phyloP scores from a whole-genome alignment of 2,329 filamentous ascomycete species.

The Dactylellina drechsleri region DNA sequence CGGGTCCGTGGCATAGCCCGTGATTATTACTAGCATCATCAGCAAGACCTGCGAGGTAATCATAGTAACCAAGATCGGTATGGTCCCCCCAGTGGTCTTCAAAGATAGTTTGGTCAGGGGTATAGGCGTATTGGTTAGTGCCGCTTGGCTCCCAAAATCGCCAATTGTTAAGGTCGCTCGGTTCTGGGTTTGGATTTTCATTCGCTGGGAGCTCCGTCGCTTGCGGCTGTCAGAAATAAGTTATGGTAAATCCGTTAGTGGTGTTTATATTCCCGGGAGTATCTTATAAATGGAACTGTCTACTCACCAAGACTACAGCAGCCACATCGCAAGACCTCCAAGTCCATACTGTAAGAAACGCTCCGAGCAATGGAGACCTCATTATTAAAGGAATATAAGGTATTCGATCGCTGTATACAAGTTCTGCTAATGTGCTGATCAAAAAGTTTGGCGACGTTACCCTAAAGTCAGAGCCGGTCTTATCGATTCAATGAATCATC shows the following conservation, averaged over 20 bases:
- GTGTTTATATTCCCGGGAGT: background rate
- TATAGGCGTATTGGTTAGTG: slow-evolving; percentile 13
- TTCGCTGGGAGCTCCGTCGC: background rate
- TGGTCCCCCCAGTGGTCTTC: slow-evolving; percentile 42
- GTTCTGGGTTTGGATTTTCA: background rate
- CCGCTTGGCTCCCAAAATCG: background rate
- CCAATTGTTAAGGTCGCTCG: background rate
- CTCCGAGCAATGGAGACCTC: background rate
- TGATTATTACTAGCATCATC: background rate
- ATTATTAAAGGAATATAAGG: too few relatives aligned
- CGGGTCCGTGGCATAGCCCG: background rate
- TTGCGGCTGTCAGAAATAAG: background rate
- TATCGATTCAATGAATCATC: too few relatives aligned
- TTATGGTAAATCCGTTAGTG: background rate
- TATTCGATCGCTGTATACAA: too few relatives aligned
- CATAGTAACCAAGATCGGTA: background rate
- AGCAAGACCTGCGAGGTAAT: background rate
- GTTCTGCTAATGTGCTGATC: too few relatives aligned
- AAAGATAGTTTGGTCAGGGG: slow-evolving; percentile 20
- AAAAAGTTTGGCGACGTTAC: too few relatives aligned
- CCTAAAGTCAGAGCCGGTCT: too few relatives aligned
- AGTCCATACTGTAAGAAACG: background rate
- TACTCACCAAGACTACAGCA: slow-evolving; percentile 2
- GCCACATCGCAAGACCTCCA: background rate
- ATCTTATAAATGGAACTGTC: background rate